Evolutionary conservation across 805 yeast genomes (phyloP).

Genomic region (Saturnispora hagleri): DNA sequence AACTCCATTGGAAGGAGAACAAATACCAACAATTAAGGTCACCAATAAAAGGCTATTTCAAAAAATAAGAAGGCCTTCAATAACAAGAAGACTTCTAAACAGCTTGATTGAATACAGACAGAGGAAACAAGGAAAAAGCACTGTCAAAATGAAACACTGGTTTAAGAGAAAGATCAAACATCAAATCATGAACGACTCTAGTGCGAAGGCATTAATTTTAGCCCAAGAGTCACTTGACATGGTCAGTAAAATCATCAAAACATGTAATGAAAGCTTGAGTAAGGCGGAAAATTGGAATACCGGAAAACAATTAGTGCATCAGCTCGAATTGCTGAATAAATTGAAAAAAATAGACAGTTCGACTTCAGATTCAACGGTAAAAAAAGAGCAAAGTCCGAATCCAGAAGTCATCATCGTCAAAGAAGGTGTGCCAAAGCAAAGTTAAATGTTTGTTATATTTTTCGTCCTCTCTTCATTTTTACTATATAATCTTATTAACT

Average conservation of each 20-base stretch:
- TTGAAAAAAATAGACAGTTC: slow-evolving; percentile 18
- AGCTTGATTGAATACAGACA: slow-evolving; percentile 23
- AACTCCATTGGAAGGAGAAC: slow-evolving; percentile 12
- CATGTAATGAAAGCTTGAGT: slow-evolving; percentile 75
- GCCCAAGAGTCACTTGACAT: slow-evolving; percentile 88
- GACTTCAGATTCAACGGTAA: background rate
- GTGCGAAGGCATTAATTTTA: slow-evolving; percentile 66
- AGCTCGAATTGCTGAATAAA: slow-evolving; percentile 20
- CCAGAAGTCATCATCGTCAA: slow-evolving; percentile 1
- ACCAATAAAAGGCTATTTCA: slow-evolving; percentile 9
- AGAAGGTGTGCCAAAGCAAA: background rate
- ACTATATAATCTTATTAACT: background rate
- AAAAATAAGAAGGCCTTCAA: slow-evolving; percentile 11
- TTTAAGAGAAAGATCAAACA: slow-evolving; percentile 21
- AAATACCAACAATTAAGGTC: slow-evolving; percentile 10
- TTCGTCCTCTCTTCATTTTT: background rate
- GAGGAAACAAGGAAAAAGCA: slow-evolving; percentile 5
- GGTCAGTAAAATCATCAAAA: slow-evolving; percentile 72
- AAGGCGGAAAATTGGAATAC: slow-evolving; percentile 76
- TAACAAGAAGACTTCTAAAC: slow-evolving; percentile 22
- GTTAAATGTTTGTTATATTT: background rate
- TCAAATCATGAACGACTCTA: slow-evolving; percentile 33
- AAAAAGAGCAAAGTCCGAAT: background rate
- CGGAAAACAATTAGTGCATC: slow-evolving; percentile 23
- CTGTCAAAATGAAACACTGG: slow-evolving; percentile 17